Evolutionary conservation across 2,329 filamentous ascomycete species (phyloP), one percentile per base, ranked within the genome.

Genomic region (Daldinia sp.): DNA sequence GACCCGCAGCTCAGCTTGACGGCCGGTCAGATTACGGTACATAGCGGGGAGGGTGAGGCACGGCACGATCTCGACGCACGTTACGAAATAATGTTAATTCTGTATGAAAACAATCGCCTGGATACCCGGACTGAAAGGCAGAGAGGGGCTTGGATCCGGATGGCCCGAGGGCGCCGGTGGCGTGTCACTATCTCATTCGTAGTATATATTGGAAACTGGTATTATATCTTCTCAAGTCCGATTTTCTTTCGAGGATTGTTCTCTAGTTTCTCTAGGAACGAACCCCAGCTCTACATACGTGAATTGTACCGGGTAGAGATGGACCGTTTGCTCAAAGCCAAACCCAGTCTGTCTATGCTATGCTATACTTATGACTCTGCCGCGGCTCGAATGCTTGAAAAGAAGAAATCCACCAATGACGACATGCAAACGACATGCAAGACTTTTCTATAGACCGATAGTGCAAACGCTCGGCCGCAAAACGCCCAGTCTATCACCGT

Each of bases 81-180:
- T 66, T 48, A 73, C 57, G 59, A 69, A 63, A 39, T 73, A 73
- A 71, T 70, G 58, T 53, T 71, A 71, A 72, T 71, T 10, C 48
- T 72, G 63, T 66, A 73, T 56, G 62, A 70, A 48, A 25, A 68
- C 49, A 64, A 61, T 64, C 49, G 51, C 41, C 49, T 54, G 54
- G 59, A 68, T 61, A 57, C 63, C 63, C 54, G 29, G 34, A 52
- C 34, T 25, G 10, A 29, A 32, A 25, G 48, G 29, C 34, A 8
- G 47, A 50, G 15, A 6, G 32, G 17, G 49, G 19, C 11, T 25
- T 48, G 45, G 45, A 48, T 30, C 27, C 45, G 45, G 45, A 4
- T 15, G 25, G 11, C 45, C 19, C 15, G 13, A 48, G 45, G 25
- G 25, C 48, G 30, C 21, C 21, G 17, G n/a, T 39, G 15, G 54